phyloP scores from a whole-genome alignment of 192 early-diverging fungal genomes.

The Umbelopsis isabellina region DNA sequence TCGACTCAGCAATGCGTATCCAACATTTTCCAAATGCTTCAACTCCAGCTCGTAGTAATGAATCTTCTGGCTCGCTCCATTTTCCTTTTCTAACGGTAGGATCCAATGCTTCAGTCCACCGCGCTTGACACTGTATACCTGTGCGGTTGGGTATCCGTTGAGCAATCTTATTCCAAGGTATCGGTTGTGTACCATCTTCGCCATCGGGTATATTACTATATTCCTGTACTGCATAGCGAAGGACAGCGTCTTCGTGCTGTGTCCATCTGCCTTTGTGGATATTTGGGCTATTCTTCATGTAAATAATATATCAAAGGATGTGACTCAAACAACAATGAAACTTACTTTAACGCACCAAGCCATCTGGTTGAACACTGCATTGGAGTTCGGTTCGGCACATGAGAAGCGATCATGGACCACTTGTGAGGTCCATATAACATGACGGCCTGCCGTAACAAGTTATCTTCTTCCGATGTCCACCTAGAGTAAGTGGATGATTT shows the following conservation, averaged over 20 bases:
- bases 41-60: constrained; percentile 58
- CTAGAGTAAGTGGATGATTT: constrained; percentile 46
- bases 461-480: constrained; percentile 53
- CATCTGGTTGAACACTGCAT: constrained; percentile 58
- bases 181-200: constrained; percentile 39
- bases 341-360: constrained; percentile 52
- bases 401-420: constrained; percentile 53
- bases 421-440: constrained; percentile 49
- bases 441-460: constrained; percentile 45
- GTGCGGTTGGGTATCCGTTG: constrained; percentile 53
- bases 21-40: constrained; percentile 47
- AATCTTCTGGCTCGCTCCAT: constrained; percentile 56
- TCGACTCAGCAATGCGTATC: constrained; percentile 63
- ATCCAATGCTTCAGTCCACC: constrained; percentile 63
- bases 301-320: background rate
- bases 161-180: constrained; percentile 55
- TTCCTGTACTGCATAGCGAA: constrained; percentile 46
- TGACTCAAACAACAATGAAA: background rate
- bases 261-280: constrained; percentile 58
- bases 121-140: constrained; percentile 63
- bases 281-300: constrained; percentile 36
- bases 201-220: constrained; percentile 42
- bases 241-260: constrained; percentile 48
- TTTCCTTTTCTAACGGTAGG: constrained; percentile 56
- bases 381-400: constrained; percentile 53